A percentile compares a stretch with the other conserved stretches of the same genome.
Conservation (phyloP, 2,329 filamentous ascomycete genomes). For the Raffaelea ambrosiae region DNA sequence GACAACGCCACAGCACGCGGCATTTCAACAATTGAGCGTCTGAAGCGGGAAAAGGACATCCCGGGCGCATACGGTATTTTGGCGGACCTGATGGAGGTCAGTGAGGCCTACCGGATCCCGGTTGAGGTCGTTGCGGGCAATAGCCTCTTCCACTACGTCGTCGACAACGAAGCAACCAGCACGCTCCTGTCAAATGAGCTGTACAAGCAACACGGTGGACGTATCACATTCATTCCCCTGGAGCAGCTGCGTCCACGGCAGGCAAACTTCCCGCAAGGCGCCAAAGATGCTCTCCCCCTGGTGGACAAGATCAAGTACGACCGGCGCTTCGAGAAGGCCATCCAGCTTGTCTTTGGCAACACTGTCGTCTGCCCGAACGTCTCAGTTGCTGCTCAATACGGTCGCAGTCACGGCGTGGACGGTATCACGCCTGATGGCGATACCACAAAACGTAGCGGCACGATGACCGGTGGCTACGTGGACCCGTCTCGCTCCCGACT, state of each 20-base stretch:
- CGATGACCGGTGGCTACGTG: conserved; percentile 89
- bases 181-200: conserved; percentile 72
- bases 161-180: conserved; percentile 84
- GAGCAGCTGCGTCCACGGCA: conserved; percentile 67
- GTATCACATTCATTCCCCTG: conserved; percentile 91
- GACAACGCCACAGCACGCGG: conserved; percentile 82
- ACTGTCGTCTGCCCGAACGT: conserved; percentile 91
- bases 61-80: conserved; percentile 86
- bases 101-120: conserved; percentile 75
- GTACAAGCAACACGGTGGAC: conserved; percentile 69
- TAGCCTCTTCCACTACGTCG: conserved; percentile 91
- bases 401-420: conserved; percentile 82
- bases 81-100: conserved; percentile 84
- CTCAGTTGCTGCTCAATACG: conserved; percentile 80
- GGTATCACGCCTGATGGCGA: conserved; percentile 94
- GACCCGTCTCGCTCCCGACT: conserved; percentile 79
- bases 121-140: conserved; percentile 89
- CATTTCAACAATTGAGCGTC: conserved; percentile 73
- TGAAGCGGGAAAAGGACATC: conserved; percentile 72
- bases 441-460: conserved; percentile 88
- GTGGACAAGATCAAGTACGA: conserved; percentile 80
- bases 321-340: conserved; percentile 67
- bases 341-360: conserved; percentile 91
- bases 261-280: conserved; percentile 65
- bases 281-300: conserved; percentile 79